phyloP scores from a whole-genome alignment of 164 flowering plant genomes.

The Vitis labrusca region DNA sequence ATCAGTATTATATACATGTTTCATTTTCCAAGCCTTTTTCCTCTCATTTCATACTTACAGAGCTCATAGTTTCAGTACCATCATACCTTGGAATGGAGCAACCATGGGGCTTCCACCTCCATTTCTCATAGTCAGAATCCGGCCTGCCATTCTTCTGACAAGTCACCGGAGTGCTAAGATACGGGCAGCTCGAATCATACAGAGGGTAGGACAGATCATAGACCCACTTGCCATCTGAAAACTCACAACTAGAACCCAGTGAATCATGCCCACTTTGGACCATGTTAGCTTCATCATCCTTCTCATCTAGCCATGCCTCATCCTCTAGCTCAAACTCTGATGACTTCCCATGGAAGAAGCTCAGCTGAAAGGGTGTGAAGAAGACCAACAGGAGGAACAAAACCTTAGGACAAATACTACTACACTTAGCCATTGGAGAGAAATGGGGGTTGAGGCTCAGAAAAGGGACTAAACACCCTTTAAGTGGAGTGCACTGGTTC shows the following conservation, averaged over 20 bases:
- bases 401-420: no score
- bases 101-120: slow-evolving; percentile 75
- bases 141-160: slow-evolving; percentile 82
- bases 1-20: not conserved
- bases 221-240: slow-evolving; percentile 69
- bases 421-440: no score
- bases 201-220: slow-evolving; percentile 76
- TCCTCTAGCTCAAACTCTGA: slow-evolving; percentile 23
- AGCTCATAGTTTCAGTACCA: no score
- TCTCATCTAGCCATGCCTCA: slow-evolving; percentile 39
- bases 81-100: slow-evolving; percentile 76
- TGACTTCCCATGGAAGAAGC: slow-evolving; percentile 23
- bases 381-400: slow-evolving; percentile 11
- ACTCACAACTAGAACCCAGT: slow-evolving; percentile 40
- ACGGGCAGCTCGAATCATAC: slow-evolving; percentile 70
- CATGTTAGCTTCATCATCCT: slow-evolving; percentile 45
- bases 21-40: no score
- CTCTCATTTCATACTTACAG: no score
- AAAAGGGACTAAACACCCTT: no score
- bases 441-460: no score
- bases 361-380: slow-evolving; percentile 10
- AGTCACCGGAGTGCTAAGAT: slow-evolving; percentile 57
- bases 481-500: no score
- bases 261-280: slow-evolving; percentile 31
- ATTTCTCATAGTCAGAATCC: slow-evolving; percentile 77